phyloP scores from a whole-genome alignment of 164 flowering plant genomes.

The Cinnamomum chago region DNA sequence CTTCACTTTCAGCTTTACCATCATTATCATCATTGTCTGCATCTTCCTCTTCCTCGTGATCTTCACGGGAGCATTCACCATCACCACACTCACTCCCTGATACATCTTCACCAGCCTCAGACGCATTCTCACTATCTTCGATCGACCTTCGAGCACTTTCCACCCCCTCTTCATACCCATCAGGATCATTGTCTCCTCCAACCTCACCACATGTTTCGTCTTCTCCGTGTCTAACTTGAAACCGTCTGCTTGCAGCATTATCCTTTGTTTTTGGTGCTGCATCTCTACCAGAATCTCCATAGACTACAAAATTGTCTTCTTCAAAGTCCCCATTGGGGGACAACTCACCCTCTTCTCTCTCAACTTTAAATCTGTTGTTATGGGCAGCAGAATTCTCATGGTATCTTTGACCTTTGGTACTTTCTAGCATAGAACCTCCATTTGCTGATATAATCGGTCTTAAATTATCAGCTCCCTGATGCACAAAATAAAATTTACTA shows the following conservation, averaged over 20 bases:
- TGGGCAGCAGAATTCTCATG: constrained; percentile 40
- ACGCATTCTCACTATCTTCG: constrained; percentile 80
- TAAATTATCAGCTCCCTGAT: constrained; percentile 19
- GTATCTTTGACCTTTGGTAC: constrained; percentile 28
- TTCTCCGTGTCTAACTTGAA: constrained; percentile 35
- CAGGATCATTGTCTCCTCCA: constrained; percentile 60
- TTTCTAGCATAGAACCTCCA: constrained; percentile 33
- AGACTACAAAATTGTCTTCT: constrained; percentile 64
- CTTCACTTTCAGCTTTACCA: constrained; percentile 86
- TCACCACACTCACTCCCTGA: constrained; percentile 89
- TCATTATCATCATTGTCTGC: constrained; percentile 58
- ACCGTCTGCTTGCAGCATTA: constrained; percentile 35
- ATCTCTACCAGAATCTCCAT: constrained; percentile 38
- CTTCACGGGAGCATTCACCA: constrained; percentile 74
- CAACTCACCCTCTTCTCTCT: constrained; percentile 94
- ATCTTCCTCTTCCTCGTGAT: constrained; percentile 60
- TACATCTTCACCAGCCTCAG: constrained; percentile 69
- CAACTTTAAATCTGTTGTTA: constrained; percentile 38
- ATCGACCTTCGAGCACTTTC: constrained; percentile 80
- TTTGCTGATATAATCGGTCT: constrained; percentile 32
- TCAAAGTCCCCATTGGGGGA: constrained; percentile 80
- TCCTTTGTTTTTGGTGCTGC: constrained; percentile 36
- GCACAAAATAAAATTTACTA: not conserved
- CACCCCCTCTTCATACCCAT: constrained; percentile 81
- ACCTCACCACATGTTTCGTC: constrained; percentile 38